phyloP scores from a whole-genome alignment of 2,329 filamentous ascomycete genomes.

The Penicillium decumbens region DNA sequence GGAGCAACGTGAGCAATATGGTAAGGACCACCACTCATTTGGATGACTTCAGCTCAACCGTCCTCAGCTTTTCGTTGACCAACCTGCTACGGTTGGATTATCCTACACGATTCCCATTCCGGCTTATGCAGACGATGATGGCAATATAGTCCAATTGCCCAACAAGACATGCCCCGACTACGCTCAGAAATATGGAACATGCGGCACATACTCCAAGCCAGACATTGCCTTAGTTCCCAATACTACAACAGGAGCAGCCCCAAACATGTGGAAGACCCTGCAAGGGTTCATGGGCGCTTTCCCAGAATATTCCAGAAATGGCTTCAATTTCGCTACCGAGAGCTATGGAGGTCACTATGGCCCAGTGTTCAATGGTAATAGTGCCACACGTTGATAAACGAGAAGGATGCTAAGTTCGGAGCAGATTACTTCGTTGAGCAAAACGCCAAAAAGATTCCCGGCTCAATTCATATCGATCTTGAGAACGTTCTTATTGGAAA shows the following conservation, averaged over 20 bases:
- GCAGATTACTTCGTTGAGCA: constrained; percentile 15
- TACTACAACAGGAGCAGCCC: constrained; percentile 51
- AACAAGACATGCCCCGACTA: constrained; percentile 14
- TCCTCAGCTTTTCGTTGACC: constrained; percentile 20
- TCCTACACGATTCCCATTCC: constrained; percentile 19
- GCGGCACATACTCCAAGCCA: constrained; percentile 54
- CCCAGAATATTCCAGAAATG: constrained; percentile 47
- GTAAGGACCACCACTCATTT: background rate
- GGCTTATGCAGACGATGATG: constrained; percentile 8
- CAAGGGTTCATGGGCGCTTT: constrained; percentile 62
- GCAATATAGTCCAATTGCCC: constrained; percentile 12
- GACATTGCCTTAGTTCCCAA: constrained; percentile 51
- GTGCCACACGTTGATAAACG: background rate
- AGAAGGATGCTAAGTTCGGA: background rate
- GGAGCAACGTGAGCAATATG: constrained; percentile 23
- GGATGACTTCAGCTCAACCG: background rate
- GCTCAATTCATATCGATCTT: constrained; percentile 22
- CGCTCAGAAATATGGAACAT: constrained; percentile 27
- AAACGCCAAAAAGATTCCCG: constrained; percentile 13
- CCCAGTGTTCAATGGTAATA: constrained; percentile 48
- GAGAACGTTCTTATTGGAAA: constrained; percentile 37
- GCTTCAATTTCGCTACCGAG: constrained; percentile 55
- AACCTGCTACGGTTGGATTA: constrained; percentile 20
- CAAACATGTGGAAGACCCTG: constrained; percentile 57
- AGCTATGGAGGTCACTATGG: constrained; percentile 57